Evolutionary conservation across 1,139 yeast genomes (phyloP), one percentile per base, ranked within the genome.

Genomic region (Meyerozyma sp.): DNA sequence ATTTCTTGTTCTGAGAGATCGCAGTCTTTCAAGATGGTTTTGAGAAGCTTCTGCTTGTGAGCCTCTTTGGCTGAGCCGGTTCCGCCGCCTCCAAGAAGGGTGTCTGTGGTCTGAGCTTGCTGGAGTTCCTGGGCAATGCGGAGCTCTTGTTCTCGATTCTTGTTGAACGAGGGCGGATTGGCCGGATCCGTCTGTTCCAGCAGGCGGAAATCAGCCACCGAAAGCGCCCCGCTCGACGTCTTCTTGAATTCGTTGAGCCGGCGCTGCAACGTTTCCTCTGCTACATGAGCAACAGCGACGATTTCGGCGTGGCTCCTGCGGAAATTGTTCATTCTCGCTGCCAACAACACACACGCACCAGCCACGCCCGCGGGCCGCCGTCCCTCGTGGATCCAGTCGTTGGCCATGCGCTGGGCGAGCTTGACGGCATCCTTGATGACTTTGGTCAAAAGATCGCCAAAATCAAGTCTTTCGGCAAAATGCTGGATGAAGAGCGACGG

Each of bases 331-430:
- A 93, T 93, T 63, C 98, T 77, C 3, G 97, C 93, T 0, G 99
- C 98, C 42, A 93, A 67, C 41, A 94, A 63, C 2, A 93, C 76
- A 63, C 98, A 90, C 0, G 98, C 98, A 26, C 98, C 99, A 0
- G 98, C 98, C 42, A 93, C 80, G 57, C 99, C 98, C 0, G 98
- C 98, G 0, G 98, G 98, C 49, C 98, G 76, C 59, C 99, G 78
- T 29, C 99, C 99, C 62, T 89, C 95, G 58, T 84, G 87, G 50
- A 93, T 86, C 97, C 98, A 93, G 60, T 93, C 98, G 41, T 82
- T 79, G 20, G 91, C 76, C 99, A 93, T 93, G 54, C 96, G 73
- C 56, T 82, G 89, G 1, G 96, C 96, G 32, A 93, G 68, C 53
- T 84, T 80, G 8, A 83, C 83, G 0, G 98, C 98, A 62, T 94